Percentiles rank a stretch among this genome's conserved stretches.
phyloP scores from a whole-genome alignment of 2,329 filamentous ascomycete genomes.

The Colletotrichum liaoningense region DNA sequence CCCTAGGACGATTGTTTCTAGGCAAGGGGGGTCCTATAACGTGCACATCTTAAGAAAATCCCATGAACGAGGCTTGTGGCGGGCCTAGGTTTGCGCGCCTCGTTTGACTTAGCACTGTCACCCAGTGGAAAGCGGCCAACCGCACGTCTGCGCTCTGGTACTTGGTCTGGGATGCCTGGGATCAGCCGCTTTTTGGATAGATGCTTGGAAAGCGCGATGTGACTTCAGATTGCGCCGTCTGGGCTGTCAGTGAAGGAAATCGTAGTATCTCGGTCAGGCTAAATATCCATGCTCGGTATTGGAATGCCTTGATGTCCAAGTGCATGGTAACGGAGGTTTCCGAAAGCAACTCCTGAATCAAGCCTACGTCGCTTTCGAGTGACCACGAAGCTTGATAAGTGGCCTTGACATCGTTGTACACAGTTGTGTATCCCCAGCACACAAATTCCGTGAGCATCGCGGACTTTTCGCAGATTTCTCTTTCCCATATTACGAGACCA shows the following conservation, averaged over 20 bases:
- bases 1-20: constrained; percentile 3
- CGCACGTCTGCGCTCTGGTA: background rate
- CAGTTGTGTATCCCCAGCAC: background rate
- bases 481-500: background rate
- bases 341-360: background rate
- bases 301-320: background rate
- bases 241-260: background rate
- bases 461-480: background rate
- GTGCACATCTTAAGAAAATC: constrained; percentile 45
- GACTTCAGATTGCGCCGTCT: constrained; percentile 10
- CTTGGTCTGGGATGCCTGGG: background rate
- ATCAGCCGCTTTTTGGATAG: constrained; percentile 7
- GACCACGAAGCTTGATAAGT: background rate
- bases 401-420: background rate
- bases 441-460: background rate
- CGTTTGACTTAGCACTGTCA: constrained; percentile 24
- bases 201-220: constrained; percentile 30
- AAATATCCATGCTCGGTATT: background rate
- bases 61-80: constrained; percentile 4
- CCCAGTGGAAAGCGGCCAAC: constrained; percentile 3
- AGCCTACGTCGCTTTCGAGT: background rate
- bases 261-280: background rate
- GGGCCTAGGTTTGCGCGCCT: background rate
- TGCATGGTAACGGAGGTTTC: background rate
- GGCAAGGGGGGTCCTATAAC: constrained; percentile 37